Conservation (phyloP, 176 grass and related monocot species). For the Stipa capillata region DNA sequence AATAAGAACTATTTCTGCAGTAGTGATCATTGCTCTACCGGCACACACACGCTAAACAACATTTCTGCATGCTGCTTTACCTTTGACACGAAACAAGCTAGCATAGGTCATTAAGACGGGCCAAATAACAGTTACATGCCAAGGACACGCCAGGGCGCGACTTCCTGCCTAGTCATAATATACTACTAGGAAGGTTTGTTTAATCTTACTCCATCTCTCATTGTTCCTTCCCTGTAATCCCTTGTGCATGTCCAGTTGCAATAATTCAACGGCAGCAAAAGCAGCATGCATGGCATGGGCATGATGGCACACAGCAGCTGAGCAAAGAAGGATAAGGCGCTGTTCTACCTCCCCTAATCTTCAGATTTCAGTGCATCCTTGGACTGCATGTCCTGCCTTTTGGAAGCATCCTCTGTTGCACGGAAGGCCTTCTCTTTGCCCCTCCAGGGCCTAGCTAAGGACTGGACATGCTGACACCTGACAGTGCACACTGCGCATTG, state of each 20-base stretch:
- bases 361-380: neutral
- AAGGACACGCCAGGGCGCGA: too few species aligned
- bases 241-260: neutral
- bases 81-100: too few species aligned
- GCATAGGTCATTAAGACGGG: too few species aligned
- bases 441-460: neutral
- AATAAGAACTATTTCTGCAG: too few species aligned
- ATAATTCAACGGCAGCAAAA: conserved; percentile 1
- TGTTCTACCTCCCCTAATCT: neutral
- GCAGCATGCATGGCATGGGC: neutral
- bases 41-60: too few species aligned
- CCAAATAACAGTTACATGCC: too few species aligned
- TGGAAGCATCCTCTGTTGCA: conserved; percentile 13
- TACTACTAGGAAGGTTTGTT: too few species aligned
- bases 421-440: neutral
- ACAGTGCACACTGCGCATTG: neutral
- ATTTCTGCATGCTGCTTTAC: too few species aligned
- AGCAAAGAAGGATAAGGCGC: neutral
- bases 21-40: too few species aligned
- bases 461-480: neutral
- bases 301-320: neutral
- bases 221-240: neutral
- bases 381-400: neutral
- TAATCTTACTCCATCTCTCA: neutral
- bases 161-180: too few species aligned